These are phyloP conservation scores for Kodamaea kakaduensis DNA, from an alignment of 805 yeast genomes.

Conservation along the genomic window DNA sequence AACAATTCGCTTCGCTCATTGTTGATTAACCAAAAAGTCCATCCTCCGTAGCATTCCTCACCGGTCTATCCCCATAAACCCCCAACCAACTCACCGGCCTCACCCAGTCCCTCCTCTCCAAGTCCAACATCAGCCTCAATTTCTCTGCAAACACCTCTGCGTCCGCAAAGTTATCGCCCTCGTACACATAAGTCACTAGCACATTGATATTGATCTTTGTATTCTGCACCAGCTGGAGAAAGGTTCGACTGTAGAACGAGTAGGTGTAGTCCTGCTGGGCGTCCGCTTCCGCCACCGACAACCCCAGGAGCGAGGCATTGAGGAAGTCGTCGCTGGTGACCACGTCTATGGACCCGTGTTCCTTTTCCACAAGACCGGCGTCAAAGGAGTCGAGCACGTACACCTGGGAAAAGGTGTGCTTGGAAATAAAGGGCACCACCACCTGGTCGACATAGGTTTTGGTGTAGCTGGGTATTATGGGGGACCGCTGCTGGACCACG, in stretches of 20 bases:
- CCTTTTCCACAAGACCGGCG: constrained; percentile 44
- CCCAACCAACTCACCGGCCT: constrained; percentile 82
- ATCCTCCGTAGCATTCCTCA: constrained; percentile 67
- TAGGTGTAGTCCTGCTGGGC: constrained; percentile 13
- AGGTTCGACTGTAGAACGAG: constrained; percentile 5
- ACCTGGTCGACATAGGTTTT: constrained; percentile 49
- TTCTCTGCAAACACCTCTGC: constrained; percentile 50
- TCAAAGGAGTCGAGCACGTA: constrained; percentile 70
- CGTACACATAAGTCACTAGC: constrained; percentile 66
- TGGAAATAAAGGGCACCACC: constrained; percentile 45
- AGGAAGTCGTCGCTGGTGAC: constrained; percentile 31
- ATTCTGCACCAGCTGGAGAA: constrained; percentile 6
- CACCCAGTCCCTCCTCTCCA: constrained; percentile 30
- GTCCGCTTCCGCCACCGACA: constrained; percentile 17
- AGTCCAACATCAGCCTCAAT: constrained; percentile 25
- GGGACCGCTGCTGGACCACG: constrained; percentile 79
- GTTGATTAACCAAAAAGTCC: constrained; percentile 71
- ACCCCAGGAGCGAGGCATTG: constrained; percentile 26
- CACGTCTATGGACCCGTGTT: constrained; percentile 22
- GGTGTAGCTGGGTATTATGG: constrained; percentile 65
- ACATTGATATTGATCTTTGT: constrained; percentile 27
- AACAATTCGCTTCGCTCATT: no score
- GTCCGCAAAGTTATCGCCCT: constrained; percentile 83
- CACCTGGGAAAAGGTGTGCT: constrained; percentile 40
- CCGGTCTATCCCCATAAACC: constrained; percentile 70